phyloP scores from a whole-genome alignment of 192 early-diverging fungal species.

The Coemansia guatemalensis region DNA sequence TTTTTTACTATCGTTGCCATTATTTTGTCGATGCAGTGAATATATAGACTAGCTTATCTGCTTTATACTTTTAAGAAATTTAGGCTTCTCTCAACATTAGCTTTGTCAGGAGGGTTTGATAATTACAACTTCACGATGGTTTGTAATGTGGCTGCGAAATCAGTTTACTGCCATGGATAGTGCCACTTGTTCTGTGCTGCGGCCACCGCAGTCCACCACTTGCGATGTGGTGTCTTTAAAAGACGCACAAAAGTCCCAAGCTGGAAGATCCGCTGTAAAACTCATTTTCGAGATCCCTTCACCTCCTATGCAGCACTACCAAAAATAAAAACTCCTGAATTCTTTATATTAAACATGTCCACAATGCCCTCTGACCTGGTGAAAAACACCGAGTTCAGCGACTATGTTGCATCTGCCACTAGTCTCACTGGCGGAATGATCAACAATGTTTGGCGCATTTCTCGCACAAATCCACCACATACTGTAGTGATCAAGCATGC shows the following conservation, averaged over 20 bases:
- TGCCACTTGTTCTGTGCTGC: background rate
- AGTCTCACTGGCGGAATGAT: slow-evolving; percentile 35
- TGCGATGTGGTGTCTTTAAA: background rate
- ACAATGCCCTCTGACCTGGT: background rate
- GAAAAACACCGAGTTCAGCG: slow-evolving; percentile 4
- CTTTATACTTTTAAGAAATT: background rate
- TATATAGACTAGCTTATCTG: background rate
- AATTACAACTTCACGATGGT: no score
- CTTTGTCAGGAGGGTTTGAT: background rate
- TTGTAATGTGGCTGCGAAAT: no score
- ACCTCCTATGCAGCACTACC: no score
- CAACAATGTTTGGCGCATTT: slow-evolving; percentile 35
- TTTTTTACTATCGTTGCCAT: no score
- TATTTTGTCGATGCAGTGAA: no score
- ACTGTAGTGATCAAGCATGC: slow-evolving; percentile 36
- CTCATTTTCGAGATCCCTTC: no score
- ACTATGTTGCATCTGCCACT: slow-evolving; percentile 14
- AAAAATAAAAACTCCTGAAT: background rate
- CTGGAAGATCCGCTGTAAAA: background rate
- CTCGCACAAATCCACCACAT: background rate
- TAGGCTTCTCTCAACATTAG: background rate
- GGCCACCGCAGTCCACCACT: no score
- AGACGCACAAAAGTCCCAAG: background rate
- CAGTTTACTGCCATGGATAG: background rate
- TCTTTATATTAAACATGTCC: background rate